A percentile compares a stretch with the other conserved stretches of the same genome.
phyloP scores from a whole-genome alignment of 805 yeast species.

The Wickerhamiella allomyrinae region DNA sequence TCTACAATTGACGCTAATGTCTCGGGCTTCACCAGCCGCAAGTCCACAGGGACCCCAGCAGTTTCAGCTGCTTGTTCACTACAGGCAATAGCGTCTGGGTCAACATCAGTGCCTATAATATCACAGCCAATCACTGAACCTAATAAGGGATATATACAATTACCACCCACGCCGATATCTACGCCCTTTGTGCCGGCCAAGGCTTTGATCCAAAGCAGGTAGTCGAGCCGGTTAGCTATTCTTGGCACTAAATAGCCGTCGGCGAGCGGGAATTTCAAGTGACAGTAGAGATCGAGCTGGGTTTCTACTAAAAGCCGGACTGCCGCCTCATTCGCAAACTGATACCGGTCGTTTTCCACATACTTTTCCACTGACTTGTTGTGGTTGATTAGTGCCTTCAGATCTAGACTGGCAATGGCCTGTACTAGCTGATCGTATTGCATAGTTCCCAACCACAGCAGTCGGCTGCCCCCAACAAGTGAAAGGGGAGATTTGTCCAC shows the following conservation, averaged over 20 bases:
- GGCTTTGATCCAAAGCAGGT: conserved; percentile 19
- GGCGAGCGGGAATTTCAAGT: conserved; percentile 7
- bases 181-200: neutral
- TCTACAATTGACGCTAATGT: neutral
- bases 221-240: conserved; percentile 19
- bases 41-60: conserved; percentile 19
- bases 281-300: conserved; percentile 6
- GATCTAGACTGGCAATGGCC: neutral
- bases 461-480: neutral
- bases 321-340: neutral
- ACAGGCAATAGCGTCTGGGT: conserved; percentile 21
- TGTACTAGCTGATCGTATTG: neutral
- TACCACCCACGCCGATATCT: conserved; percentile 38
- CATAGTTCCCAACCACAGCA: neutral
- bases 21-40: neutral
- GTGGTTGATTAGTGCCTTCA: neutral
- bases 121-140: conserved; percentile 21
- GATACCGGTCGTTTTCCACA: neutral
- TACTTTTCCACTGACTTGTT: neutral
- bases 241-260: conserved; percentile 14
- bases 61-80: conserved; percentile 21
- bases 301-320: neutral
- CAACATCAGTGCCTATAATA: conserved; percentile 33
- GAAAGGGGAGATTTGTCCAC: neutral
- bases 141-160: conserved; percentile 34